Evolutionary conservation across 345 rosid species (phyloP).

Genomic region (Arabidopsis arenosa): DNA sequence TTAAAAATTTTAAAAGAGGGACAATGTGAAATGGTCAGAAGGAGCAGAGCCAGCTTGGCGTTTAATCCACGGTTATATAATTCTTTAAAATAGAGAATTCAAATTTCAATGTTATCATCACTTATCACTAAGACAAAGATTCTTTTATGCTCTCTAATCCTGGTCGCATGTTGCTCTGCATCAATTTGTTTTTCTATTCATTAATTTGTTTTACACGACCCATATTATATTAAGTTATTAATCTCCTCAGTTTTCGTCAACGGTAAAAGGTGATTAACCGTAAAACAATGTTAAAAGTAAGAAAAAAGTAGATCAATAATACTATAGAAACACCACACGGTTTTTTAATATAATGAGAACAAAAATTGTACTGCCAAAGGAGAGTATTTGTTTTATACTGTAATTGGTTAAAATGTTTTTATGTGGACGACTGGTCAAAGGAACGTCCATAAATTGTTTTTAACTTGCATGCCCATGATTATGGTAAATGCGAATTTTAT

Average conservation of each 20-base stretch:
- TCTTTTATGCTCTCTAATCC: slow-evolving; percentile 45
- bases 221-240: neutral
- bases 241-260: slow-evolving; percentile 24
- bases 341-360: slow-evolving; percentile 35
- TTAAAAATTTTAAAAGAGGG: neutral
- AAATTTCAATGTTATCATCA: slow-evolving; percentile 18
- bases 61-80: slow-evolving; percentile 24
- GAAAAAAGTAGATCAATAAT: neutral
- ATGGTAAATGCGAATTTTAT: slow-evolving; percentile 2
- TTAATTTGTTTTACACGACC: slow-evolving; percentile 10
- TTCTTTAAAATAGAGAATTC: neutral
- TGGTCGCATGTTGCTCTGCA: slow-evolving; percentile 40
- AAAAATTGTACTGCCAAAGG: slow-evolving; percentile 36
- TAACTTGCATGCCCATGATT: slow-evolving; percentile 40
- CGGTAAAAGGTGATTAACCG: slow-evolving; percentile 7
- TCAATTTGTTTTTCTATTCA: slow-evolving; percentile 1
- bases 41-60: slow-evolving; percentile 42
- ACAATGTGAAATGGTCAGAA: slow-evolving; percentile 42
- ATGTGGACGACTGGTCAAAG: slow-evolving; percentile 38
- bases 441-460: slow-evolving; percentile 22
- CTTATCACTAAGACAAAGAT: slow-evolving; percentile 46
- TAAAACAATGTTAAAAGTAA: slow-evolving; percentile 20
- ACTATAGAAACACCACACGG: neutral
- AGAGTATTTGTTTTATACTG: neutral
- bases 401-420: slow-evolving; percentile 15